Evolutionary conservation across 768 basidiomycete genomes (phyloP).

Genomic region (Butyriboletus loyo): DNA sequence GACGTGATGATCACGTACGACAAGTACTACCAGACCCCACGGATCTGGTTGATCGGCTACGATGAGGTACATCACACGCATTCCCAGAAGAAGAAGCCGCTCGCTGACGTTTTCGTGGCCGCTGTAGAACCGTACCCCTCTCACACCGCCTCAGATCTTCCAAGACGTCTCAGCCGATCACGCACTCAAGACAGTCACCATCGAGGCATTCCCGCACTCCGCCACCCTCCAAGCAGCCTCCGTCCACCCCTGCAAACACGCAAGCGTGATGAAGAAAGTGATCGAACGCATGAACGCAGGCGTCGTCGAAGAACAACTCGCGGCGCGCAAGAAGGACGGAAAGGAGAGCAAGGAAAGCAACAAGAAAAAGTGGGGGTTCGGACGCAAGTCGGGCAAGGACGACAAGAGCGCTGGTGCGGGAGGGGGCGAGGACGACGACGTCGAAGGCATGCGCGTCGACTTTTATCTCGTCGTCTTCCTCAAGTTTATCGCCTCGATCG

Average conservation of each 20-base stretch:
- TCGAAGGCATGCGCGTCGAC: constrained; percentile 94
- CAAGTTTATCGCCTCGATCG: constrained; percentile 98
- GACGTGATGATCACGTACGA: constrained; percentile 99
- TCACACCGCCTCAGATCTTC: constrained; percentile 89
- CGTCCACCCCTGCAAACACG: constrained; percentile 98
- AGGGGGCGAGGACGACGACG: constrained; percentile 46
- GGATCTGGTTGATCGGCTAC: constrained; percentile 96
- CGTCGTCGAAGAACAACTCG: constrained; percentile 79
- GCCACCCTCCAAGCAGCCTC: constrained; percentile 81
- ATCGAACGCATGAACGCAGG: constrained; percentile 97
- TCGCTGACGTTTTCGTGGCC: background rate
- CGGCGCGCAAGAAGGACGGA: constrained; percentile 49
- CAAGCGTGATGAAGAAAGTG: constrained; percentile 99
- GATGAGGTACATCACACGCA: constrained; percentile 69
- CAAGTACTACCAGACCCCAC: constrained; percentile 98
- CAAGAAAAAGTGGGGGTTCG: constrained; percentile 85
- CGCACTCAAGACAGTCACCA: constrained; percentile 97
- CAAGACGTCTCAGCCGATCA: constrained; percentile 97
- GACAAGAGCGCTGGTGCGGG: constrained; percentile 35
- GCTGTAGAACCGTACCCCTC: constrained; percentile 76
- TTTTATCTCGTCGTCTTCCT: constrained; percentile 98
- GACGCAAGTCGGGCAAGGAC: constrained; percentile 65
- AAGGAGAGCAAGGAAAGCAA: constrained; percentile 53
- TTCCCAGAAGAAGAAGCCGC: background rate
- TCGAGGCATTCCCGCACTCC: constrained; percentile 97